phyloP scores from a whole-genome alignment of 2,329 filamentous ascomycete genomes.

The Fusarium marasasianum region DNA sequence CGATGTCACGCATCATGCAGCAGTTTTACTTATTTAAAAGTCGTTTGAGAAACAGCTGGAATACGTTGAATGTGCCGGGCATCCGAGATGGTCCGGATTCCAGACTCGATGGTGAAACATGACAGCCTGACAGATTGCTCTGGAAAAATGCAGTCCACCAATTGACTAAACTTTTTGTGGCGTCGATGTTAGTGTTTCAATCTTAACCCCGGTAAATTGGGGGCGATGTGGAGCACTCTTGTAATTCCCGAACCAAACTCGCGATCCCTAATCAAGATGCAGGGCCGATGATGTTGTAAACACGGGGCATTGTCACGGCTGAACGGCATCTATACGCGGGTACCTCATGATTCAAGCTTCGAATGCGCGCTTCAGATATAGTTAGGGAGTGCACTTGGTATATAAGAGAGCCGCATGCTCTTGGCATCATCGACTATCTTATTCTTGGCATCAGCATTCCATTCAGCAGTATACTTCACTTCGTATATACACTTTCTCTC shows the following conservation, averaged over 20 bases:
- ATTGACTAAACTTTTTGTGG: background rate
- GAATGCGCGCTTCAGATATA: background rate
- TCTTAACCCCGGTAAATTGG: conserved; percentile 9
- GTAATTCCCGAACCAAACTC: background rate
- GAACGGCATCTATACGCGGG: conserved; percentile 6
- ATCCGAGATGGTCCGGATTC: background rate
- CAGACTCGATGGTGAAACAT: conserved; percentile 21
- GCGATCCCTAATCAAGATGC: conserved; percentile 9
- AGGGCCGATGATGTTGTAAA: background rate
- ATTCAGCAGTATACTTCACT: background rate
- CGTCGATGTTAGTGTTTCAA: conserved; percentile 2
- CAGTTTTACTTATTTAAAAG: background rate
- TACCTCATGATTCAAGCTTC: background rate
- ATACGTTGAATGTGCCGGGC: conserved; percentile 5
- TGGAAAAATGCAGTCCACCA: conserved; percentile 29
- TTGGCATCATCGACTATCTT: no score
- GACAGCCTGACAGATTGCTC: background rate
- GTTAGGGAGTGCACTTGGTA: background rate
- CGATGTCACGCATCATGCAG: background rate
- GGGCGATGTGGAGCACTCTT: background rate
- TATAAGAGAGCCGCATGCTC: background rate
- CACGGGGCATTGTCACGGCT: conserved; percentile 11
- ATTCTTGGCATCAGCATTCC: background rate
- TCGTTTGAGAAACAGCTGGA: background rate
- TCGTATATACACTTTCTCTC: background rate